Base-by-base conservation (phyloP, 441 rosid species). In the Populus hybrid region DNA sequence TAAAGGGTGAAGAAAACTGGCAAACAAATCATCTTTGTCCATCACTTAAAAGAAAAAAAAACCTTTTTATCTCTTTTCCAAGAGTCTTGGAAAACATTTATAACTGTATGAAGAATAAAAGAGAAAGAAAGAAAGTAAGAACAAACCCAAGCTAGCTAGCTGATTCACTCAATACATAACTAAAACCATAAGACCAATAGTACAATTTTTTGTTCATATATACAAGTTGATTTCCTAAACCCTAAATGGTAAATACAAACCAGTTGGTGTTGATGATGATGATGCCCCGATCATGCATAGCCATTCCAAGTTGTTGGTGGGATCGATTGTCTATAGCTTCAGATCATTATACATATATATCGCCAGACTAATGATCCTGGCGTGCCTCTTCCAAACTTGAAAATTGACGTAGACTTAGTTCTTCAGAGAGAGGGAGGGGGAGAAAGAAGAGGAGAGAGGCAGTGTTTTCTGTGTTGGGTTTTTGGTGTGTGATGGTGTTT, bases 251-350 rank as follows among this genome's bases (percentile, higher is more conserved):
- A n/a, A 10, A 18, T 21, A 78, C 80, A 67, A 65, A 72, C 73
- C 72, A 50, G 73, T 28, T 70, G 70, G n/a, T 16, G 67, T 28
- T 70, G 70, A 12, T 16, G 63, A 72, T 71, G 64, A 68, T 68
- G 34, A 70, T 63, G 23, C 36, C 5, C 14, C 26, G 23, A 77
- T 72, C 80, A 40, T 63, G 32, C 3, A 57, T 18, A 6, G 24
- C 64, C 71, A 23, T 61, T 26, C 11, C 65, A 65, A 75, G 72
- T 30, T 42, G 79, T 23, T 67, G 73, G 61, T 54, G 16, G 54
- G 65, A 65, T n/a, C n/a, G n/a, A n/a, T 38, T 65, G 46, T n/a
- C 5, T 59, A n/a, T 8, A 59, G 9, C 65, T 59, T 59, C 65
- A 59, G 65, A 8, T 59, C 21, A 61, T 59, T n/a, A 3, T 21